Evolutionary conservation across 225 moss, liverwort and hornwort species (phyloP).

Genomic region (Thuidium tamariscinum): DNA sequence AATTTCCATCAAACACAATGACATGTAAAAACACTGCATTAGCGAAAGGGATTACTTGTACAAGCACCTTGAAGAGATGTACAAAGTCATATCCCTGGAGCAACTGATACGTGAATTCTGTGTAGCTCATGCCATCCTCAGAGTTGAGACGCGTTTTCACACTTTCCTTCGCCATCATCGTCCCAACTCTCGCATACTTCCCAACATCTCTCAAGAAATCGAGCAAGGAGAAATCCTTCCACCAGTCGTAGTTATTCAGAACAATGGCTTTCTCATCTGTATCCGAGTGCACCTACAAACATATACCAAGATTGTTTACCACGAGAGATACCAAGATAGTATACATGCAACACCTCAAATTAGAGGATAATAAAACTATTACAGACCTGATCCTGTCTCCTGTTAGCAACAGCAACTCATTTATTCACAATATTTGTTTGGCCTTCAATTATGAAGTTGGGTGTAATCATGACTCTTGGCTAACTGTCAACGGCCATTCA

Average conservation of each 20-base stretch:
- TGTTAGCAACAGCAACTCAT: background rate
- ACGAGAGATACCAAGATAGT: background rate
- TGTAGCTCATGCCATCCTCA: constrained; percentile 99
- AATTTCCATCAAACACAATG: background rate
- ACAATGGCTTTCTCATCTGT: constrained; percentile 38
- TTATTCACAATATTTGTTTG: background rate
- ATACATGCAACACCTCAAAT: background rate
- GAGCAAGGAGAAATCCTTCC: constrained; percentile 68
- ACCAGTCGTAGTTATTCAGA: constrained; percentile 92
- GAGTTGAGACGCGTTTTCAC: constrained; percentile 82
- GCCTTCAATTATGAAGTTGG: background rate
- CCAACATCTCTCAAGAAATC: constrained; percentile 80
- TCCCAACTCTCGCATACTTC: constrained; percentile 86
- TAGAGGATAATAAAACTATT: background rate
- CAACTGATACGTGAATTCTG: constrained; percentile 93
- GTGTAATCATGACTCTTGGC: background rate
- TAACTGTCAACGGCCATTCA: background rate
- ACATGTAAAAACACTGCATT: background rate
- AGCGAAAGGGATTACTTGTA: background rate
- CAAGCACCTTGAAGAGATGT: constrained; percentile 58
- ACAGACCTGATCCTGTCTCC: background rate
- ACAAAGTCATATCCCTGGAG: constrained; percentile 94
- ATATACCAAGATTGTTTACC: background rate
- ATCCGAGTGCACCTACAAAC: constrained; percentile 16
- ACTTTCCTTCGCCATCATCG: constrained; percentile 98